These are phyloP conservation scores for Pleurotus eryngii DNA, from an alignment of 768 basidiomycete genomes.

Conservation along the genomic window DNA sequence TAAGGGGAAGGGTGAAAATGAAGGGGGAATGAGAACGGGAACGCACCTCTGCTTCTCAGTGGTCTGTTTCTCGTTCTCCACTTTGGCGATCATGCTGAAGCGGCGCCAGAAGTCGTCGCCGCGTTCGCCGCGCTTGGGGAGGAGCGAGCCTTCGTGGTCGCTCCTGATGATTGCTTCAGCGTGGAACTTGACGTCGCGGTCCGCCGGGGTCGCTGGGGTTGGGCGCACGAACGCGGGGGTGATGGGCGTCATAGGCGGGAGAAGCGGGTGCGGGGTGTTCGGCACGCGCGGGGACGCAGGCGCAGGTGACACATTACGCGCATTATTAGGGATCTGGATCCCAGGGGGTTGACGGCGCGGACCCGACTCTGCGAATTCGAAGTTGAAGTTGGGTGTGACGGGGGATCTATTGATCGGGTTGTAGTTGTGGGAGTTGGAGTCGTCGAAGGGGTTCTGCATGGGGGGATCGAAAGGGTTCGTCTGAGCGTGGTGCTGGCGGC, in stretches of 20 bases:
- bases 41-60: constrained; percentile 46
- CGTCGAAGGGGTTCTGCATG: constrained; percentile 25
- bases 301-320: constrained; percentile 6
- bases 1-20: not conserved
- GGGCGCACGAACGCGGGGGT: constrained; percentile 76
- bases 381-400: constrained; percentile 9
- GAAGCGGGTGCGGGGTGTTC: constrained; percentile 66
- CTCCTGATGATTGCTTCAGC: constrained; percentile 61
- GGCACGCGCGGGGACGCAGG: constrained; percentile 31
- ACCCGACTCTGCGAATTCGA: not conserved
- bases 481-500: constrained; percentile 20
- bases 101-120: constrained; percentile 87
- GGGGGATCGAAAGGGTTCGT: constrained; percentile 16
- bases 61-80: constrained; percentile 42
- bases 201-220: constrained; percentile 38
- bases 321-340: constrained; percentile 13
- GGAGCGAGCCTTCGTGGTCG: constrained; percentile 60
- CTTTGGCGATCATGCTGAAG: constrained; percentile 80
- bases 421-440: too few species aligned
- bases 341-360: constrained; percentile 4
- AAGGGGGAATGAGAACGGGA: constrained; percentile 1
- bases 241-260: constrained; percentile 76
- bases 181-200: constrained; percentile 26
- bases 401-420: constrained; percentile 9
- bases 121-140: constrained; percentile 66